Evolutionary conservation across 148 eudicot genomes (phyloP), one percentile per base, ranked within the genome.

Genomic region (Cornus controversa): DNA sequence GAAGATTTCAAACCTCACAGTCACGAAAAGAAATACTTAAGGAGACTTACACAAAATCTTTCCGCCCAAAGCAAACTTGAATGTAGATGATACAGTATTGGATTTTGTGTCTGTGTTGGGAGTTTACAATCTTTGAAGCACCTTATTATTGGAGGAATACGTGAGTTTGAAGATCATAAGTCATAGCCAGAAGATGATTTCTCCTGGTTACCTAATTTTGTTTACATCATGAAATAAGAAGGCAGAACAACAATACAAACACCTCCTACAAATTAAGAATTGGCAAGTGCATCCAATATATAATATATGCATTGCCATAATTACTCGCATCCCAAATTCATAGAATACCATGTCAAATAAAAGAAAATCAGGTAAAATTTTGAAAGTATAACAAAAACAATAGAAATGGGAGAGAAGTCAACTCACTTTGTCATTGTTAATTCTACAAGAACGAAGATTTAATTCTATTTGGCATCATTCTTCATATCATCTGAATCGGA

Each of bases 401-500:
- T 13, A 15, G 1, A 27, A 79, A 60, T 60, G 64, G 36, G 57
- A 73, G 67, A 79, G 66, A 13, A 67, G 25, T 11, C 42, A 0
- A 80, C 82, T 74, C 72, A 80, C 82, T 67, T 27, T 67, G 62
- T 68, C 23, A 57, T 8, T 62, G 73, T 74, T 73, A 40, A 68
- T 74, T 58, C 67, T 20, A 37, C 60, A 2, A 25, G 36, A 79
- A 73, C 34, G 16, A 11, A 34, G 24, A 68, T 53, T 29, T 45
- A 18, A 62, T 72, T 53, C 28, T 54, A 71, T 36, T 80, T 79
- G 67, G 66, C 82, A 67, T 79, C 84, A 54, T 53, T 74, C 77
- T 74, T 68, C 54, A 74, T 47, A 76, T 83, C 88, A 77, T 88
- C 85, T 36, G 88, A 87, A 69, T 87, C 90, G 8, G 90, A 85